phyloP scores from a whole-genome alignment of 2,329 filamentous ascomycete species.

The Hortaea werneckii region DNA sequence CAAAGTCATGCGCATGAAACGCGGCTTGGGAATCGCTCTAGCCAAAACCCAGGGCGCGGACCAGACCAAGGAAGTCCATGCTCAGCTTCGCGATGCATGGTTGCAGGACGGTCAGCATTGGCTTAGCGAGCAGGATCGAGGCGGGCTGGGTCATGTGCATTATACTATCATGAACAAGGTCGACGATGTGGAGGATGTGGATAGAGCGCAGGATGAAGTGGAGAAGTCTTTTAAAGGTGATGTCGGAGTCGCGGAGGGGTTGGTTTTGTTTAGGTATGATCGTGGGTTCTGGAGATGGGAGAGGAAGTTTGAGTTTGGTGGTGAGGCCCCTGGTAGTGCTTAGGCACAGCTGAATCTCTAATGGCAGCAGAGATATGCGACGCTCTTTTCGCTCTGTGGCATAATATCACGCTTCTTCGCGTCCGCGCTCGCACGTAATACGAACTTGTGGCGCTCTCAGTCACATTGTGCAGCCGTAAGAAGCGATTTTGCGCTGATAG shows the following conservation, averaged over 20 bases:
- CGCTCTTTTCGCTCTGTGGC: no score
- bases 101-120: slow-evolving; percentile 19
- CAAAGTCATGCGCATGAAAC: slow-evolving; percentile 29
- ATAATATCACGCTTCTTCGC: no score
- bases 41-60: slow-evolving; percentile 22
- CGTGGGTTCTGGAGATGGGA: slow-evolving; percentile 31
- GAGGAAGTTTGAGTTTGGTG: slow-evolving; percentile 26
- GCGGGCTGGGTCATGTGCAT: slow-evolving; percentile 29
- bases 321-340: neutral
- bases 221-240: slow-evolving; percentile 23
- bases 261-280: slow-evolving; percentile 35
- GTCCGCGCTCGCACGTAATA: no score
- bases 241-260: slow-evolving; percentile 27
- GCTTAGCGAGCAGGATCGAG: slow-evolving; percentile 34
- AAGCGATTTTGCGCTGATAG: no score
- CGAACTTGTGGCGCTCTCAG: no score
- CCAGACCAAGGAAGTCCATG: slow-evolving; percentile 27
- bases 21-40: slow-evolving; percentile 31
- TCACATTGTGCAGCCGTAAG: no score
- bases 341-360: slow-evolving; percentile 16
- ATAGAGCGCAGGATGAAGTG: slow-evolving; percentile 28
- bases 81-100: slow-evolving; percentile 28
- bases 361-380: no score
- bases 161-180: slow-evolving; percentile 41
- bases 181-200: slow-evolving; percentile 29